phyloP scores from a whole-genome alignment of 2,329 filamentous ascomycete genomes.

The Aspergillus amoenus region DNA sequence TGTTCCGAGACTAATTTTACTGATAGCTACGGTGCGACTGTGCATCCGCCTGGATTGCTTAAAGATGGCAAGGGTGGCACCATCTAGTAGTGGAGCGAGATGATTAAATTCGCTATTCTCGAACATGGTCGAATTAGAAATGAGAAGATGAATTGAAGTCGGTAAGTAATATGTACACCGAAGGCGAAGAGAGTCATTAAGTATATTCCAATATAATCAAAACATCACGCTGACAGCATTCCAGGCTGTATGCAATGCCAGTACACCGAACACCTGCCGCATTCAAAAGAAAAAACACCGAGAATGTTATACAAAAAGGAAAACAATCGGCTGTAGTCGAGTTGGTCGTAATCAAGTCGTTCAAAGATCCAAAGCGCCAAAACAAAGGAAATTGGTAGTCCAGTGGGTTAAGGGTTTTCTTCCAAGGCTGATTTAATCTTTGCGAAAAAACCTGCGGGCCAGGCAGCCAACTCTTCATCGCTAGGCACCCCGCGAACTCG shows the following conservation, averaged over 20 bases:
- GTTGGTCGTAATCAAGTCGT: conserved; percentile 25
- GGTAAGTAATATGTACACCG: conserved; percentile 7
- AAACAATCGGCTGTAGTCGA: conserved; percentile 9
- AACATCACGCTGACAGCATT: conserved; percentile 12
- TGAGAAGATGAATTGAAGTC: background rate
- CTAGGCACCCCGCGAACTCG: conserved; percentile 55
- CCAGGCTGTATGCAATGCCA: conserved; percentile 18
- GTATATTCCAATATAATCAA: conserved; percentile 11
- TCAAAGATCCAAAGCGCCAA: conserved; percentile 24
- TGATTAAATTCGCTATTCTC: background rate
- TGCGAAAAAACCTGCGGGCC: conserved; percentile 50
- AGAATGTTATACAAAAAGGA: conserved; percentile 20
- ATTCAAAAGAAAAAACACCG: background rate
- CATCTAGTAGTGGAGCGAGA: background rate
- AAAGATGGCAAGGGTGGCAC: background rate
- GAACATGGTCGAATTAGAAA: background rate
- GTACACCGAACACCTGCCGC: conserved; percentile 14
- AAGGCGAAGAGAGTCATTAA: conserved; percentile 5
- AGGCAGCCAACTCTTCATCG: conserved; percentile 54
- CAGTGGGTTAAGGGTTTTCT: conserved; percentile 33
- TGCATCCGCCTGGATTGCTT: too few relatives aligned
- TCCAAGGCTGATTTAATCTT: conserved; percentile 49
- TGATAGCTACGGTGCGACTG: too few relatives aligned
- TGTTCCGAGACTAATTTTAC: background rate
- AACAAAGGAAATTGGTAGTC: conserved; percentile 29